These are phyloP conservation scores for Mollisiaceae sp. DNA, from an alignment of 2,329 filamentous ascomycete genomes.

Conservation along the genomic window DNA sequence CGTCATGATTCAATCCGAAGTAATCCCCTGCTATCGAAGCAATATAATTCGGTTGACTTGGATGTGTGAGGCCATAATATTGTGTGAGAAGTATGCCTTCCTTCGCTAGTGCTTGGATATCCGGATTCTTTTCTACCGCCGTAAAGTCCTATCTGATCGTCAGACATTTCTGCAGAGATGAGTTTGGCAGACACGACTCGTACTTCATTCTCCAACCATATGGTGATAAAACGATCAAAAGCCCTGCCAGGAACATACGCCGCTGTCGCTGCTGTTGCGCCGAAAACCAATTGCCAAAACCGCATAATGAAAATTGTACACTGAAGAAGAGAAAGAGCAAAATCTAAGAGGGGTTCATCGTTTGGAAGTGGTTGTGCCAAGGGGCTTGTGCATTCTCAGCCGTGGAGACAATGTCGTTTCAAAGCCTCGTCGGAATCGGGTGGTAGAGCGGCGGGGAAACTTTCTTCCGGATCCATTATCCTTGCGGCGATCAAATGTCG, in stretches of 20 bases:
- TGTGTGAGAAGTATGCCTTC: slow-evolving; percentile 51
- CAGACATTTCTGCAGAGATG: not conserved
- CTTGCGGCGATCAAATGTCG: not conserved
- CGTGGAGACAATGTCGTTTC: not conserved
- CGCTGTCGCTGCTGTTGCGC: slow-evolving; percentile 21
- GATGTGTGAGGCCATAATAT: slow-evolving; percentile 54
- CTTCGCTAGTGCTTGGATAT: slow-evolving; percentile 48
- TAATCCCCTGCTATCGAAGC: slow-evolving; percentile 53
- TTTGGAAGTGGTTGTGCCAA: not conserved
- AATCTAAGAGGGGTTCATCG: not conserved
- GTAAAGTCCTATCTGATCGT: slow-evolving; percentile 47
- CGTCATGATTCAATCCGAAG: slow-evolving; percentile 55
- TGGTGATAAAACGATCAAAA: slow-evolving; percentile 64
- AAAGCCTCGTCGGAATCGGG: slow-evolving; percentile 22
- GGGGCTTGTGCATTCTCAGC: slow-evolving; percentile 7
- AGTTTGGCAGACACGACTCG: not conserved
- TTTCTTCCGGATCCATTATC: not conserved
- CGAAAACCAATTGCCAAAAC: slow-evolving; percentile 19
- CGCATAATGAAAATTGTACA: slow-evolving; percentile 25
- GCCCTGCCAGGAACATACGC: slow-evolving; percentile 51
- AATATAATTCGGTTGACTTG: slow-evolving; percentile 54
- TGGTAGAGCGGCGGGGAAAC: slow-evolving; percentile 43
- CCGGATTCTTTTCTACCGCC: slow-evolving; percentile 47
- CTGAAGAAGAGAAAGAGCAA: slow-evolving; percentile 1
- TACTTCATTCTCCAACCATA: slow-evolving; percentile 67